Conservation (phyloP, 2,329 filamentous ascomycete genomes). For the Paramyrothecium sp. region DNA sequence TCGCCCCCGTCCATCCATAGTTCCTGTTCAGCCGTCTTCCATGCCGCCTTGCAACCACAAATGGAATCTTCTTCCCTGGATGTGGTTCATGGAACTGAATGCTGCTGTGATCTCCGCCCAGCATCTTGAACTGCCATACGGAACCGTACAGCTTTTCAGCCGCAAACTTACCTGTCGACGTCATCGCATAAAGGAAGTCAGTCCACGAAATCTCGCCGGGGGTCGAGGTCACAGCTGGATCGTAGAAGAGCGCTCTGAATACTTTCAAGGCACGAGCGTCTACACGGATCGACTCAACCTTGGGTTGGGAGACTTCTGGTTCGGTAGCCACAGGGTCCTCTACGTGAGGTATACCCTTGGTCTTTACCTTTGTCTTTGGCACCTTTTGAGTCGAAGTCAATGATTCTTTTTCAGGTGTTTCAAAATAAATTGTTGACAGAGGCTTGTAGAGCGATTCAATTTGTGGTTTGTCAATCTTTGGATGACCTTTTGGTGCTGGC, state of each 20-base stretch:
- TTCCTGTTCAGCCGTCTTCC: constrained; percentile 47
- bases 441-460: constrained; percentile 12
- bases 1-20: constrained; percentile 48
- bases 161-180: constrained; percentile 41
- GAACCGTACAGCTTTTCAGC: constrained; percentile 59
- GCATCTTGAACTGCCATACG: constrained; percentile 57
- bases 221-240: constrained; percentile 27
- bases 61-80: constrained; percentile 49
- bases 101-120: constrained; percentile 38
- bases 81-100: constrained; percentile 65
- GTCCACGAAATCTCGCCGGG: constrained; percentile 50
- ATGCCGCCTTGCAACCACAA: constrained; percentile 39
- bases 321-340: no score
- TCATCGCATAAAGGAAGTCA: constrained; percentile 54
- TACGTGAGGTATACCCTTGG: constrained; percentile 3
- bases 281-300: constrained; percentile 16
- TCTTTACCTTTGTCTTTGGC: constrained; percentile 19
- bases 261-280: constrained; percentile 31
- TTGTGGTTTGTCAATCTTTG: neutral
- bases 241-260: constrained; percentile 40
- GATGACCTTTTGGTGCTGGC: neutral
- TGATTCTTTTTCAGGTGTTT: neutral
- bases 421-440: constrained; percentile 20
- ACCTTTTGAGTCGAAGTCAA: neutral
- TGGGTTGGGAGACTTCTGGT: neutral